Base-by-base conservation (phyloP, 129 eudicot species). In the Artemisia annua region DNA sequence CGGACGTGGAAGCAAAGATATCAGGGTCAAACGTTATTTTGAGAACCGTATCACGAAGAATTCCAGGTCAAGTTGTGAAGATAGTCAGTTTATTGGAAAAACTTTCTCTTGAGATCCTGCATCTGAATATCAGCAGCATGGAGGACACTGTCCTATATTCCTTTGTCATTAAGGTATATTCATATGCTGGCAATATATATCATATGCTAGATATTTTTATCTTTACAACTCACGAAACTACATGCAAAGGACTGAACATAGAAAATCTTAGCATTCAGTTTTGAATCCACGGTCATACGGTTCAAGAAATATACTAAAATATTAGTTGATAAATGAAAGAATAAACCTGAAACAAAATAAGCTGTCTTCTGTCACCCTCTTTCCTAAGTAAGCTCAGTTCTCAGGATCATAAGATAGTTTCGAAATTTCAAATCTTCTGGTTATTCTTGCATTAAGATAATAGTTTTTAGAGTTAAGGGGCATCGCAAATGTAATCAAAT, bases 81-180 rank as follows among this genome's bases (percentile, higher is more conserved):
- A 90, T 95, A 43, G 82, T 90, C 75, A 74, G 55, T 56, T 74
- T 87, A 65, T 71, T 95, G 80, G 99, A 90, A 85, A 88, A 74
- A 16, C 89, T 81, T 73, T 88, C 87, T 13, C 90, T 90, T 70
- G 94, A 95, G 87, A 82, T 95, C 62, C 87, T 95, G 62, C 97
- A 90, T 78, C 66, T 95, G 80, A 95, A 90, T 82, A 88, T 95
- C 90, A 95, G 97, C 78, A 90, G 88, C 89, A 86, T 95, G 94
- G 97, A 95, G 66, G 99, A 95, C 83, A 88, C 96, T 55, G 97
- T 90, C 63, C 94, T 95, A 0, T 88, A 90, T 82, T 90, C 97
- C 66, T 90, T 95, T 74, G 91, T 95, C 70, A 78, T 90, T 58
- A 95, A 95, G 99, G 99, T 95, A 81, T 63, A 62, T 75, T 3